phyloP scores from a whole-genome alignment of 176 grass and related monocot genomes.

The Eragrostis curvula region DNA sequence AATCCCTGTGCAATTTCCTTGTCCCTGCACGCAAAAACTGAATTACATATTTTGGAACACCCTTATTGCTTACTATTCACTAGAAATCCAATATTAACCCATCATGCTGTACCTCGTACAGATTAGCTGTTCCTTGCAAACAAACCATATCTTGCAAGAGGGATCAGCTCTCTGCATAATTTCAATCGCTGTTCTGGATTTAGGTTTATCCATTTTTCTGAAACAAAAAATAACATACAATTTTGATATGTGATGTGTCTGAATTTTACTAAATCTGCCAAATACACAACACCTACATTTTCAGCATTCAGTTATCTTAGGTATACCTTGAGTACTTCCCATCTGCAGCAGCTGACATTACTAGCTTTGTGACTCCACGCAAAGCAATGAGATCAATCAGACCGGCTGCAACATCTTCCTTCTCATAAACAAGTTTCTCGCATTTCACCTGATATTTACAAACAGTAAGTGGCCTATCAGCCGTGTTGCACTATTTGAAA shows the following conservation, averaged over 20 bases:
- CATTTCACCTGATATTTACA: constrained; percentile 51
- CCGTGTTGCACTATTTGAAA: constrained; percentile 4
- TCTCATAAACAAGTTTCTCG: constrained; percentile 66
- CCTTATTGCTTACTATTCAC: not conserved
- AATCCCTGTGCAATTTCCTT: constrained; percentile 15
- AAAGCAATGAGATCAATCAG: constrained; percentile 55
- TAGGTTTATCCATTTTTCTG: constrained; percentile 56
- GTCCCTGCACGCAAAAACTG: constrained; percentile 4
- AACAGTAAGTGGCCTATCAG: not conserved
- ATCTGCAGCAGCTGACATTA: constrained; percentile 66
- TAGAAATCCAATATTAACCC: not conserved
- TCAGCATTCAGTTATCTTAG: not conserved
- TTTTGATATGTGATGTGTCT: not conserved
- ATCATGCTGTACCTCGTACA: constrained; percentile 52
- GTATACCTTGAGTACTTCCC: constrained; percentile 62
- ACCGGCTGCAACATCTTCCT: constrained; percentile 51
- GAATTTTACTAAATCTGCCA: not conserved
- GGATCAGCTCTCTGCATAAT: constrained; percentile 67
- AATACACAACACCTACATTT: constrained; percentile 3
- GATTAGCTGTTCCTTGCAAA: constrained; percentile 61
- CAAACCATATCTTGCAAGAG: constrained; percentile 67
- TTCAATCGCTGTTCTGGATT: constrained; percentile 46
- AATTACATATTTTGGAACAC: constrained; percentile 9
- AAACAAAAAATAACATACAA: not conserved
- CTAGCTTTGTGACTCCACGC: constrained; percentile 51